Evolutionary conservation across 192 early-diverging fungal species (phyloP), one percentile per base, ranked within the genome.

Genomic region (Coemansia sp.): DNA sequence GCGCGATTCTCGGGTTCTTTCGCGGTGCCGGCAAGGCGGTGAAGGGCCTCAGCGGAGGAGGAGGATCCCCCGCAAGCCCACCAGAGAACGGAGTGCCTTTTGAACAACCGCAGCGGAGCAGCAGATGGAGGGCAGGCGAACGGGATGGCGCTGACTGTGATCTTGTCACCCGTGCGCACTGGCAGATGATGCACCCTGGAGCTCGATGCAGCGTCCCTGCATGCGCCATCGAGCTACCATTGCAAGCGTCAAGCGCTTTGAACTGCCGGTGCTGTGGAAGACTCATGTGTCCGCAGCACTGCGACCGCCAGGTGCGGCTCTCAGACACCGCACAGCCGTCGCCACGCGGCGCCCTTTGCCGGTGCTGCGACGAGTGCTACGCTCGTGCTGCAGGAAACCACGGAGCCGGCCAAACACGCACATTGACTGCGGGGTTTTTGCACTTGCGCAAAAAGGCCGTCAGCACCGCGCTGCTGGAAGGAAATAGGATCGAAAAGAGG

Each of bases 401-500:
- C 8, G 55, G 35, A 76, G 79, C 59, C 64, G 86, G 86, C 7
- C 71, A 68, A 12, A 72, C 73, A 16, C 82, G 87, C 18, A 83
- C 59, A 34, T 65, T 74, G 45, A 89, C 89, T 7, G 64, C 80
- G 4, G 60, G 66, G 7, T 89, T 90, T 67, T 62, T 72, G 28
- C 78, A 78, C 39, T 59, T 72, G 61, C 73, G 90, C 52, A 66
- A 63, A 33, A 81, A 76, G 52, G 84, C 85, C 12, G 80, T 86
- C 4, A 87, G 86, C 31, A 72, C 73, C 15, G 84, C 87, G 8
- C 86, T 87, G 53, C 68, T 93, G 34, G 91, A 90, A 58, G 84
- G 84, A 4, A 93, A 90, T 63, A 78, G 89, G 35, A 71, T 91
- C 4, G 90, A 91, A 65, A 88, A 90, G 66, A 82, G 91, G 3